Evolutionary conservation across 2,329 filamentous ascomycete species (phyloP), one percentile per base, ranked within the genome.

Genomic region (Talaromyces funiculosus): DNA sequence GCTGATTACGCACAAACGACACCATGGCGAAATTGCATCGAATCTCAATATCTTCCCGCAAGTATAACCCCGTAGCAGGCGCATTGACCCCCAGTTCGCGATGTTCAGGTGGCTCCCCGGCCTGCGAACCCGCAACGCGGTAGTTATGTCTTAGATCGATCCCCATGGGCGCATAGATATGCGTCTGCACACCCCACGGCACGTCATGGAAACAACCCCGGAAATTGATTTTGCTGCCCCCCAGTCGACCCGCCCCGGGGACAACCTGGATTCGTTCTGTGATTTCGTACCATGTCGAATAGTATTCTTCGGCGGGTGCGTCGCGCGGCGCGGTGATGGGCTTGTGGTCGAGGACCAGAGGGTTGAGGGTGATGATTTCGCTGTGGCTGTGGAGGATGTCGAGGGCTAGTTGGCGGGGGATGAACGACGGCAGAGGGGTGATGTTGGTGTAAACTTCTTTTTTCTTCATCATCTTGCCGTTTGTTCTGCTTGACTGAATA

Each of bases 331-430:
- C 81, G 51, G 83, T 79, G 74, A 90, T 90, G 51, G 80, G 80
- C 68, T 87, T 83, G 59, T 89, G 83, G 64, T 89, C 86, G 66
- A 87, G 85, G 60, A 95, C 87, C 54, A 93, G 80, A 1, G 90
- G 90, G 73, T 95, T 95, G 62, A 94, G 79, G 72, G 92, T 87
- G 67, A 95, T 94, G 89, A 95, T 94, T 67, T 86, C 86, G 54
- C 82, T 72, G 76, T 94, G 90, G 71, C 88, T 81, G 73, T 90
- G 89, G 40, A 95, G 85, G 66, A 89, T 89, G 57, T 83, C 80
- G 64, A 94, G 71, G 45, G 90, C 89, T 14, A 83, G 81, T 64
- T 87, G 81, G 57, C 90, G 84, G 54, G 84, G 81, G 67, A 93
- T 82, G 66, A 81, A 80, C 4, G 82, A 68, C 7, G 90, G 90